Conservation (phyloP, 176 grass and related monocot genomes). For the Avena eriantha region DNA sequence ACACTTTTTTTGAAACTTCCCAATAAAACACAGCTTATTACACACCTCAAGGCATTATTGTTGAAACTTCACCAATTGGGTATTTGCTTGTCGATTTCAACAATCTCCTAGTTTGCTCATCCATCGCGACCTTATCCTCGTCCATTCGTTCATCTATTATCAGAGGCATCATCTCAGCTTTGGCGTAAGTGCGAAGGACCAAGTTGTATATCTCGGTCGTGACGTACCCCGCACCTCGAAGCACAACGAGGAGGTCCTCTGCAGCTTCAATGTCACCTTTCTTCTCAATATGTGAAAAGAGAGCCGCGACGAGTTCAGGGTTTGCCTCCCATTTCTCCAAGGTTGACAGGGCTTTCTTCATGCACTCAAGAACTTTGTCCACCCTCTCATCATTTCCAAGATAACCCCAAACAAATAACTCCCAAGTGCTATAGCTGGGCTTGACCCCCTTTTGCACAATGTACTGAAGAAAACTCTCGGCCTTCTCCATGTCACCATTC, state of each 20-base stretch:
- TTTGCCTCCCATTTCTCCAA: slow-evolving; percentile 87
- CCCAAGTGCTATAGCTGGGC: slow-evolving; percentile 81
- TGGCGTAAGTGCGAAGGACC: slow-evolving; percentile 64
- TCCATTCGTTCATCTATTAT: slow-evolving; percentile 83
- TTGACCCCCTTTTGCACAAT: slow-evolving; percentile 57
- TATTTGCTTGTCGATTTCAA: slow-evolving; percentile 61
- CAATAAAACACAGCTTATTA: background rate
- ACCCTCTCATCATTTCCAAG: slow-evolving; percentile 46
- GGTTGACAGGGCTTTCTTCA: slow-evolving; percentile 65
- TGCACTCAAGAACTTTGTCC: slow-evolving; percentile 60
- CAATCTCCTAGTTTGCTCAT: slow-evolving; percentile 60
- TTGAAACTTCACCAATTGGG: slow-evolving; percentile 60
- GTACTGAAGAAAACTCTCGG: slow-evolving; percentile 49
- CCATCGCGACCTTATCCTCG: slow-evolving; percentile 64
- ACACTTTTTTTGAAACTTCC: slow-evolving; percentile 42
- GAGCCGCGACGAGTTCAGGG: slow-evolving; percentile 40
- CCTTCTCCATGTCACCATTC: slow-evolving; percentile 61
- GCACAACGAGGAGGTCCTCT: slow-evolving; percentile 69
- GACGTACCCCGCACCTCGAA: slow-evolving; percentile 61
- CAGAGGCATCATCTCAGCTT: slow-evolving; percentile 69
- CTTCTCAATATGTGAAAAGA: slow-evolving; percentile 59
- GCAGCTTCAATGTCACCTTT: slow-evolving; percentile 60
- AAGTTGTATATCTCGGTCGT: slow-evolving; percentile 79
- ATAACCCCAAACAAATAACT: slow-evolving; percentile 69
- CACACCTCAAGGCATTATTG: slow-evolving; percentile 50